Evolutionary conservation across 768 basidiomycete species (phyloP).

Genomic region (Calvatia gigantea): DNA sequence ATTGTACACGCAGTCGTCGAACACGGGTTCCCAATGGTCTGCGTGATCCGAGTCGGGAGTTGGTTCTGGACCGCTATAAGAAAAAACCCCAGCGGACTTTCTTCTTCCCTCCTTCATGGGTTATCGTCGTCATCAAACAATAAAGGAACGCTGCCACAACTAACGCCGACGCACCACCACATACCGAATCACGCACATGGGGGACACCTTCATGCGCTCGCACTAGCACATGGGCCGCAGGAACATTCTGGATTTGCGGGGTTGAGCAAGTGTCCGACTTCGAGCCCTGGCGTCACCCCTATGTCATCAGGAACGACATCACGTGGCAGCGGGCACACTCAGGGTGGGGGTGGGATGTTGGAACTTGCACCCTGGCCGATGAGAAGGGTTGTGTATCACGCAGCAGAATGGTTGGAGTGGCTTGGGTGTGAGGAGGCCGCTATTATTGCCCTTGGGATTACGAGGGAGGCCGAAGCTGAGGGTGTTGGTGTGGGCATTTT

Average conservation of each 20-base stretch:
- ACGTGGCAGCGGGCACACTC: not conserved
- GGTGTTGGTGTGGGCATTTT: constrained; percentile 9
- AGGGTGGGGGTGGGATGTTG: constrained; percentile 22
- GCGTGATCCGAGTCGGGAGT: constrained; percentile 50
- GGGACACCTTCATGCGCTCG: constrained; percentile 6
- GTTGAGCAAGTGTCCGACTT: too few relatives aligned
- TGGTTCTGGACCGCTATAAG: constrained; percentile 50
- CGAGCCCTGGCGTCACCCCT: constrained; percentile 5
- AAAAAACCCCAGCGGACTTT: constrained; percentile 13
- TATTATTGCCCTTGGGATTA: constrained; percentile 4
- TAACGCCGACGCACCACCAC: constrained; percentile 1
- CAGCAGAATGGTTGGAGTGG: constrained; percentile 63
- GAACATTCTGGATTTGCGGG: not conserved
- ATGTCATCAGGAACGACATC: not conserved
- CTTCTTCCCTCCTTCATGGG: constrained; percentile 1
- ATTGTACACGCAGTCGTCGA: constrained; percentile 39
- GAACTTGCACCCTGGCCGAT: constrained; percentile 58
- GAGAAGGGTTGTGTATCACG: constrained; percentile 46
- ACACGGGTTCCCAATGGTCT: constrained; percentile 59
- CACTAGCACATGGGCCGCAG: constrained; percentile 5
- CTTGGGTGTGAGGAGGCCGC: constrained; percentile 56
- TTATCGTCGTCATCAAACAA: not conserved
- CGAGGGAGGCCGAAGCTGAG: constrained; percentile 10
- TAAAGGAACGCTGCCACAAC: too few relatives aligned
- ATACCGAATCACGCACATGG: constrained; percentile 10